Conservation (phyloP, 2,329 filamentous ascomycete species). For the Trichoderma sp. region DNA sequence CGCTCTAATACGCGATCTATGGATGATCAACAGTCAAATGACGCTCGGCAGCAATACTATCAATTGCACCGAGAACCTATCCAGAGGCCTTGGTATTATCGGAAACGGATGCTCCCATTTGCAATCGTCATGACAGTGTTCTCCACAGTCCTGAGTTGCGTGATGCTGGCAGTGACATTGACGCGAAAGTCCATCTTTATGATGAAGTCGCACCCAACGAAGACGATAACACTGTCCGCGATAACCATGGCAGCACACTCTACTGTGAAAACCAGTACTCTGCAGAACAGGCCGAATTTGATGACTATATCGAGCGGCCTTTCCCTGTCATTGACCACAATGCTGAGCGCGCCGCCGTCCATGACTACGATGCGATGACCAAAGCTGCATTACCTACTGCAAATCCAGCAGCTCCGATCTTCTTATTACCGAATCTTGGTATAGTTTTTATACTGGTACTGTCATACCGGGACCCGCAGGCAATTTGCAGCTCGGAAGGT, state of each 20-base stretch:
- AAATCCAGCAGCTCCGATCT: not conserved
- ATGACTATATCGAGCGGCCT: not conserved
- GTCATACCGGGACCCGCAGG: slow-evolving; percentile 23
- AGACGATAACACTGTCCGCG: not conserved
- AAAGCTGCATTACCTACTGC: not conserved
- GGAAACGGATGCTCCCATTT: slow-evolving; percentile 9
- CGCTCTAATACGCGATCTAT: not conserved
- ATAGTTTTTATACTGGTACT: slow-evolving; percentile 23
- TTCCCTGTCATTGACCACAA: not conserved
- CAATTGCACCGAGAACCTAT: not conserved
- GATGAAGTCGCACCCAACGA: not conserved
- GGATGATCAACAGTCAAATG: not conserved
- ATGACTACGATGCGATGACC: not conserved
- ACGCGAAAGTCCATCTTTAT: slow-evolving; percentile 4
- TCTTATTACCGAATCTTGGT: slow-evolving; percentile 21
- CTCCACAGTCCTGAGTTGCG: not conserved
- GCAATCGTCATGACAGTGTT: not conserved
- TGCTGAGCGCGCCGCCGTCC: not conserved
- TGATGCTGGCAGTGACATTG: not conserved
- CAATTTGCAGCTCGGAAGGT: slow-evolving; percentile 24
- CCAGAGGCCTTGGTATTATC: slow-evolving; percentile 6
- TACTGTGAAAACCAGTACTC: not conserved
- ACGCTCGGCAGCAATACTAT: slow-evolving; percentile 4
- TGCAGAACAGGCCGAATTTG: not conserved
- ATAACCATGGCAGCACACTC: not conserved